Evolutionary conservation across 495 filamentous ascomycete genomes (phyloP).

Genomic region (Neurospora sp.): DNA sequence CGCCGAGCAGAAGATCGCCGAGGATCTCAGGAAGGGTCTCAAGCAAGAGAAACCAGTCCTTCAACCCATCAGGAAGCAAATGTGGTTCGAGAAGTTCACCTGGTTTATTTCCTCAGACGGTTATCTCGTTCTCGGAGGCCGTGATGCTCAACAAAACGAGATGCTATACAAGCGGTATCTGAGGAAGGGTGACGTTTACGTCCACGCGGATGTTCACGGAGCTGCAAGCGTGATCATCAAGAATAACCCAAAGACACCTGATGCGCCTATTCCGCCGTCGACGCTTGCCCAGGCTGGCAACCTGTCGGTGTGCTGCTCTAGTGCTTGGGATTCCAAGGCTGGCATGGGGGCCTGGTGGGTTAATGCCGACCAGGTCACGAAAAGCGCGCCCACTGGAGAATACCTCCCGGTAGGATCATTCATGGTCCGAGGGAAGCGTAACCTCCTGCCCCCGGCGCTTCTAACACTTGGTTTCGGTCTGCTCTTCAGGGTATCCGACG

Average conservation of each 20-base stretch:
- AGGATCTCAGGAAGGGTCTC: conserved; percentile 73
- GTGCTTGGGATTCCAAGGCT: conserved; percentile 91
- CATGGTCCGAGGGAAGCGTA: conserved; percentile 72
- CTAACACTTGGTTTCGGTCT: conserved; percentile 79
- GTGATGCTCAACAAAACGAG: conserved; percentile 85
- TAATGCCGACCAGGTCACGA: conserved; percentile 74
- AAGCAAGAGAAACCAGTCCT: conserved; percentile 89
- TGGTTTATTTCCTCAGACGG: conserved; percentile 96
- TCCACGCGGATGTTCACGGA: conserved; percentile 82
- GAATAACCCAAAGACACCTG: conserved; percentile 61
- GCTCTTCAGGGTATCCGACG: conserved; percentile 80
- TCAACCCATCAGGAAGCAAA: conserved; percentile 65
- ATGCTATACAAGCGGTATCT: conserved; percentile 77
- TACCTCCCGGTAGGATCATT: conserved; percentile 65
- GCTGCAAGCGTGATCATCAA: conserved; percentile 77
- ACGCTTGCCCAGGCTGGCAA: conserved; percentile 86
- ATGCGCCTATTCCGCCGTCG: conserved; percentile 81
- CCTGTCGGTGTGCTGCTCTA: conserved; percentile 70
- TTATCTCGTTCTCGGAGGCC: conserved; percentile 79
- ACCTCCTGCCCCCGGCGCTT: conserved; percentile 80
- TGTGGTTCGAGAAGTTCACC: conserved; percentile 95
- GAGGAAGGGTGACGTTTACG: conserved; percentile 79
- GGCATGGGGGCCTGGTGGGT: conserved; percentile 96
- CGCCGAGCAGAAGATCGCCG: conserved; percentile 74
- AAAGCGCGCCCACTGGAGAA: conserved; percentile 68